phyloP scores from a whole-genome alignment of 2,329 filamentous ascomycete species.

The Esteya vermicola region DNA sequence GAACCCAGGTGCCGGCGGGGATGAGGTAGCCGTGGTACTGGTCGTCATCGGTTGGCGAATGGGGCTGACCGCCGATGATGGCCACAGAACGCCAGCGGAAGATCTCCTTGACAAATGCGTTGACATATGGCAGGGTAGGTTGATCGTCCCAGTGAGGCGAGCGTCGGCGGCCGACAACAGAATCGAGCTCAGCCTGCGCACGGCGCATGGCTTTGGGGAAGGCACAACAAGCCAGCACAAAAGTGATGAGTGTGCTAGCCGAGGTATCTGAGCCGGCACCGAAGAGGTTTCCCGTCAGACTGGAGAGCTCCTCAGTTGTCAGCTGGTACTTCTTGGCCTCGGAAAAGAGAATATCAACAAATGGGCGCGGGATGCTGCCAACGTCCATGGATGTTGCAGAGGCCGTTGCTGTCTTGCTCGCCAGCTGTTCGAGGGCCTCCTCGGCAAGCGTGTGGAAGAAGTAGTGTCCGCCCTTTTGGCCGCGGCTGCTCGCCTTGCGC shows the following conservation, averaged over 20 bases:
- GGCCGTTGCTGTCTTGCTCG: slow-evolving; percentile 11
- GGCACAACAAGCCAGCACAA: slow-evolving; percentile 33
- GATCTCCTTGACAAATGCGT: slow-evolving; percentile 39
- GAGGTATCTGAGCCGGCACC: slow-evolving; percentile 34
- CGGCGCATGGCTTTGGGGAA: slow-evolving; percentile 30
- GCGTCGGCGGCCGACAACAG: slow-evolving; percentile 30
- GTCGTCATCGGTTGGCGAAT: slow-evolving; percentile 31
- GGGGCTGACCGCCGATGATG: slow-evolving; percentile 35
- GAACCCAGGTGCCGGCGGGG: slow-evolving; percentile 32
- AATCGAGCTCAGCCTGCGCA: slow-evolving; percentile 38
- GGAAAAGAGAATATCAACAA: slow-evolving; percentile 31
- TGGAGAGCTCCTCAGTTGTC: slow-evolving; percentile 27
- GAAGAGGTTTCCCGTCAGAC: slow-evolving; percentile 32
- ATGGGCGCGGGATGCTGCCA: slow-evolving; percentile 18
- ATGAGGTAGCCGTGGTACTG: slow-evolving; percentile 33
- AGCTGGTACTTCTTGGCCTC: slow-evolving; percentile 31
- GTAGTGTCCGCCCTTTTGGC: slow-evolving; percentile 26
- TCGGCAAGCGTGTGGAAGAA: slow-evolving; percentile 39
- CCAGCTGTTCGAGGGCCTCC: slow-evolving; percentile 28
- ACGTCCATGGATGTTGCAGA: too few species aligned
- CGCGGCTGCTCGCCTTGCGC: slow-evolving; percentile 26
- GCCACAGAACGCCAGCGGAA: slow-evolving; percentile 40
- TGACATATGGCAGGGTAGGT: slow-evolving; percentile 34
- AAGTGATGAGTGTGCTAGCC: slow-evolving; percentile 29
- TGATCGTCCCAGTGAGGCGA: slow-evolving; percentile 33